Base-by-base conservation (phyloP, 805 yeast genomes). In the Huiozyma sinensis region DNA sequence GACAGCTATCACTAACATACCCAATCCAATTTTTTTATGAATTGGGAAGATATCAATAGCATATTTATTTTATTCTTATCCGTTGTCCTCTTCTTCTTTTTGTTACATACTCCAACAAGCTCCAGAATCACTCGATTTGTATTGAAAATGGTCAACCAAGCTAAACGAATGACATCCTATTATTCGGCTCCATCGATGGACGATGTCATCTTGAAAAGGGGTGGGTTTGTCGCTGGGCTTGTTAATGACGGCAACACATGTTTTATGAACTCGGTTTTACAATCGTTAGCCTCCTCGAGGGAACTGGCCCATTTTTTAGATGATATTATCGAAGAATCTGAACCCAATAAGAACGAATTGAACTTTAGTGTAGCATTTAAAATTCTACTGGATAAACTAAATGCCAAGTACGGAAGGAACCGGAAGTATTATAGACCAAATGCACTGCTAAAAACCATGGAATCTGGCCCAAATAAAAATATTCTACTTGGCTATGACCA, bases 231-330 rank as follows among this genome's bases (percentile, higher is more conserved):
- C 32, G 96, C 95, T 28, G 97, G 97, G 1, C 71, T 89, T 33
- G 73, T 76, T 46, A 89, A 89, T 59, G 95, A 86, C 50, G 96
- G 97, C 10, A 89, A 89, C 58, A 87, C 96, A 0, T 89, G 97
- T 62, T 89, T 89, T 55, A 87, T 88, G 94, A 89, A 89, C 64
- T 78, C 88, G 27, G 96, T 89, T 1, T 62, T 89, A 28, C 97
- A 89, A 61, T 75, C 84, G 12, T 64, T 88, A 45, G 88, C 95
- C 0, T 81, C 90, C 0, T 81, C 92, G 0, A 70, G 72, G 28
- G 75, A 79, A 33, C 65, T 87, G 33, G 52, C 70, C 13, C 67
- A 68, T 17, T 84, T 81, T 53, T 67, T 84, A 39, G 74, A 76
- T 36, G 63, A 67, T 7, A 71, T 65, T 41, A 60, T 70, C 33